Conservation (phyloP, 768 basidiomycete genomes). For the Asterophora parasitica region DNA sequence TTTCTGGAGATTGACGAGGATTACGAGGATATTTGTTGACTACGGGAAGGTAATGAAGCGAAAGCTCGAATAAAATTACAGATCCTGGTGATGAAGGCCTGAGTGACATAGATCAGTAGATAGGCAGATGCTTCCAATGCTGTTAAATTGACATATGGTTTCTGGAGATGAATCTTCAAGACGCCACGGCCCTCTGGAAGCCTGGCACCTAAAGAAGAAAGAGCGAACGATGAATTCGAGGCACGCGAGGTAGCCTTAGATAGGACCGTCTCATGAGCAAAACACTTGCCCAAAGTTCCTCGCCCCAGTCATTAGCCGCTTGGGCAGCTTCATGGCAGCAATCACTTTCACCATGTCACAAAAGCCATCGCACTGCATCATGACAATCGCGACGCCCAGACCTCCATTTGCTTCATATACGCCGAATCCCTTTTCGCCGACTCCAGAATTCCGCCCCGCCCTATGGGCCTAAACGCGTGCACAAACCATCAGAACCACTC, state of each 20-base stretch:
- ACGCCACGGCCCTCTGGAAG: conserved; percentile 14
- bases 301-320: too few relatives aligned
- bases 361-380: conserved; percentile 19
- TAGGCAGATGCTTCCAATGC: not conserved
- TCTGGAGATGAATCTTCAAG: conserved; percentile 1
- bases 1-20: conserved; percentile 66
- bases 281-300: too few relatives aligned
- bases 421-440: conserved; percentile 16
- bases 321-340: too few relatives aligned
- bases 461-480: conserved; percentile 12
- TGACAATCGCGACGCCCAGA: conserved; percentile 18
- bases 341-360: conserved; percentile 21
- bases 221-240: not conserved
- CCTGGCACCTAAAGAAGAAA: conserved; percentile 11
- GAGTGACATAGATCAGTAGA: not conserved
- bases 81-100: not conserved
- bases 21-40: conserved; percentile 69
- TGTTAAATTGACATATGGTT: not conserved
- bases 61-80: not conserved
- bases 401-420: conserved; percentile 22
- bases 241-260: not conserved
- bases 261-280: too few relatives aligned
- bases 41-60: not conserved
- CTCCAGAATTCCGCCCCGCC: conserved; percentile 17
- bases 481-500: too few relatives aligned